Evolutionary conservation across 148 eudicot genomes (phyloP).

Genomic region (Nyssa sinensis): DNA sequence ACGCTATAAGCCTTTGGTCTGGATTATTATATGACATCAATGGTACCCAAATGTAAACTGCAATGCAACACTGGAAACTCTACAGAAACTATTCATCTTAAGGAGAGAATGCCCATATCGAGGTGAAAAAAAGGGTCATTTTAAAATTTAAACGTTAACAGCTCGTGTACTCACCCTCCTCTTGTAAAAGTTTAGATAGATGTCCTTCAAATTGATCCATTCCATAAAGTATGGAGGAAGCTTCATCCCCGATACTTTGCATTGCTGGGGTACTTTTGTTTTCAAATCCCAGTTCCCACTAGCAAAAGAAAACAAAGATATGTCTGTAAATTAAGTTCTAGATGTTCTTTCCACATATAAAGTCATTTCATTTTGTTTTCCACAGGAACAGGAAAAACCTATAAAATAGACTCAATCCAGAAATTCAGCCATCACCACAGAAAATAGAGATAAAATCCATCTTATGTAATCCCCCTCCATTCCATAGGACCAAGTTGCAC

Average conservation of each 20-base stretch:
- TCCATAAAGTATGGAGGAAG: conserved; percentile 88
- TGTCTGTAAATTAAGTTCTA: background rate
- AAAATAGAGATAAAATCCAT: background rate
- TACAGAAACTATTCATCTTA: background rate
- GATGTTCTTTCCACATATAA: background rate
- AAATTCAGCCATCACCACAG: background rate
- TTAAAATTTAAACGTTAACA: background rate
- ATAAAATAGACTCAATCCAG: background rate
- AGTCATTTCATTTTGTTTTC: background rate
- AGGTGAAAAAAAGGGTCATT: background rate
- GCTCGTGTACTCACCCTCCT: conserved; percentile 52
- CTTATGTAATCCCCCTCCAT: background rate
- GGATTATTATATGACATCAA: background rate
- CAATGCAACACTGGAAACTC: background rate
- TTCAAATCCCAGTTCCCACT: conserved; percentile 99
- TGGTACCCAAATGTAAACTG: background rate
- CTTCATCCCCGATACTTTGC: conserved; percentile 68
- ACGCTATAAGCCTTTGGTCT: background rate
- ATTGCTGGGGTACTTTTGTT: conserved; percentile 93
- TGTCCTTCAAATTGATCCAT: conserved; percentile 94
- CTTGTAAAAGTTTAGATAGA: conserved; percentile 81
- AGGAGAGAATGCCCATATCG: background rate
- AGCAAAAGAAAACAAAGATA: conserved; percentile 7
- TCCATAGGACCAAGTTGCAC: background rate
- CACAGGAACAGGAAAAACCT: background rate